These are phyloP conservation scores for Pichia membranifaciens DNA, from an alignment of 805 yeast genomes.

Conservation along the genomic window DNA sequence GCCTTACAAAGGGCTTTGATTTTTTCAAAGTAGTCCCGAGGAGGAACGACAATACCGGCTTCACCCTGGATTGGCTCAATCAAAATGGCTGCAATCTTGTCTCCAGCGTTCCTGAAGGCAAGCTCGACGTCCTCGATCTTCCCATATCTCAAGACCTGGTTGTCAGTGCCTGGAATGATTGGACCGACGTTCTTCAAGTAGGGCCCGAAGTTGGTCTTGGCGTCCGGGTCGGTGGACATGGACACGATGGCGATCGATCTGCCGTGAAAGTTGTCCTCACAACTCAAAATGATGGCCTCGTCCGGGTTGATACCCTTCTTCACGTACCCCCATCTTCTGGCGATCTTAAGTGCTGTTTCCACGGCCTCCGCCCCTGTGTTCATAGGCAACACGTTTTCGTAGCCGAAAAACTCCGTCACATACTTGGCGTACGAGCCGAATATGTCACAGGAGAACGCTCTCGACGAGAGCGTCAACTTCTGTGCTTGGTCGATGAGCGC, in stretches of 20 bases:
- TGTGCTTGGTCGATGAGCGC: conserved; percentile 87
- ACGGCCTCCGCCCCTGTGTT: conserved; percentile 99
- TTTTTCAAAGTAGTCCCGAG: conserved; percentile 64
- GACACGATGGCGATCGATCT: conserved; percentile 93
- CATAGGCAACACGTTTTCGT: conserved; percentile 94
- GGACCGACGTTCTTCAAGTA: conserved; percentile 82
- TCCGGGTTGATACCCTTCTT: conserved; percentile 76
- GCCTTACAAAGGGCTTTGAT: conserved; percentile 73
- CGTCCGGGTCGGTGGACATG: conserved; percentile 90
- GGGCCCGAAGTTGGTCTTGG: conserved; percentile 85
- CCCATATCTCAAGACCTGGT: conserved; percentile 70
- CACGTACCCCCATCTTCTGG: conserved; percentile 95
- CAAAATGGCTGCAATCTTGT: conserved; percentile 81
- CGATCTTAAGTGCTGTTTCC: conserved; percentile 88
- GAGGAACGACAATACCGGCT: conserved; percentile 96
- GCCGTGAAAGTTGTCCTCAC: conserved; percentile 91
- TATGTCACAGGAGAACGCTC: conserved; percentile 78
- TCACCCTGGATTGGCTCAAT: conserved; percentile 98
- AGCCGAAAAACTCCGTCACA: conserved; percentile 80
- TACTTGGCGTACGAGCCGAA: conserved; percentile 85
- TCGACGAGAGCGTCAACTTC: conserved; percentile 75
- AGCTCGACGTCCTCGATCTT: conserved; percentile 77
- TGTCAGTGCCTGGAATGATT: conserved; percentile 65
- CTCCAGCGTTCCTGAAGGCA: conserved; percentile 79
- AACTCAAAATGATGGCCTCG: conserved; percentile 84